Evolutionary conservation across 345 rosid genomes (phyloP).

Genomic region (Brassica rapa): DNA sequence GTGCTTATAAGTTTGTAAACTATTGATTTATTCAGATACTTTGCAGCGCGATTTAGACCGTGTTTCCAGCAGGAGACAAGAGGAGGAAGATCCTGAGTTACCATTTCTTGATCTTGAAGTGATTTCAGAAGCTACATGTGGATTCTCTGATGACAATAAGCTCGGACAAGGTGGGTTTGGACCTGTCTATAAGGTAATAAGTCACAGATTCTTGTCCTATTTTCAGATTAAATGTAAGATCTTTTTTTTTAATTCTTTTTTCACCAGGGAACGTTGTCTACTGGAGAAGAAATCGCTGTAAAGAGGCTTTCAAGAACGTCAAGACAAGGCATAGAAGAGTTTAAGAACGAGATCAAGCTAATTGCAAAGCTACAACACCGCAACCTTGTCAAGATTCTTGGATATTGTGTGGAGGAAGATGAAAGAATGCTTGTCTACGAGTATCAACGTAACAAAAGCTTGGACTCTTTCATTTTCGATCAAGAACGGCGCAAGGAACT

Average conservation of each 20-base stretch:
- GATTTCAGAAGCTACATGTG: constrained; percentile 50
- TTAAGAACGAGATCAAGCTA: constrained; percentile 53
- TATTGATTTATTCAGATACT: constrained; percentile 12
- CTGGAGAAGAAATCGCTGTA: constrained; percentile 53
- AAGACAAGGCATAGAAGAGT: constrained; percentile 55
- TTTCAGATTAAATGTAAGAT: not conserved
- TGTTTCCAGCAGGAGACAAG: constrained; percentile 27
- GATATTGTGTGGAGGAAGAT: constrained; percentile 50
- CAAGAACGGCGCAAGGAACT: constrained; percentile 26
- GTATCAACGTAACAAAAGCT: constrained; percentile 48
- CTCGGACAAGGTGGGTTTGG: constrained; percentile 82
- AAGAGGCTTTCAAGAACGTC: constrained; percentile 54
- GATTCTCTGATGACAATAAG: constrained; percentile 51
- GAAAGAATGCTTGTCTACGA: constrained; percentile 60
- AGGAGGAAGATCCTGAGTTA: constrained; percentile 31
- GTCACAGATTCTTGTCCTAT: not conserved
- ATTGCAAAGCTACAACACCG: constrained; percentile 56
- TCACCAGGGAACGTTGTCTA: constrained; percentile 39
- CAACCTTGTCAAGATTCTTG: constrained; percentile 55
- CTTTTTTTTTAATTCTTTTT: not conserved
- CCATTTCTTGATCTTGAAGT: constrained; percentile 40
- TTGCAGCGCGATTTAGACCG: constrained; percentile 16
- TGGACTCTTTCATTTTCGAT: constrained; percentile 41
- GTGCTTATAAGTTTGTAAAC: not conserved
- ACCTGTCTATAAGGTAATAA: constrained; percentile 60